Evolutionary conservation across 179 eudicot genomes (phyloP).

Genomic region (Vitellaria paradoxa): DNA sequence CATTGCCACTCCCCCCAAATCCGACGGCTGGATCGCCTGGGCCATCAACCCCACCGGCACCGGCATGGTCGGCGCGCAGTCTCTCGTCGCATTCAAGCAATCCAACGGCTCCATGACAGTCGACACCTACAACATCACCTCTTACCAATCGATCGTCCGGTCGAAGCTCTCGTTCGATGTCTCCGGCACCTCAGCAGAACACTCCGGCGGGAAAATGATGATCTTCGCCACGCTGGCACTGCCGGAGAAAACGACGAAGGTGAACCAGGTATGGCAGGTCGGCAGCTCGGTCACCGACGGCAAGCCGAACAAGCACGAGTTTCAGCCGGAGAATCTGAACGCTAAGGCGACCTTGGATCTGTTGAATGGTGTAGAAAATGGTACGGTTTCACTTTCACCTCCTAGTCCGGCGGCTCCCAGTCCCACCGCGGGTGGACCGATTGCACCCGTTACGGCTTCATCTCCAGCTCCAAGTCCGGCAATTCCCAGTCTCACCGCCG

Average conservation of each 20-base stretch:
- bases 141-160: conserved; percentile 30
- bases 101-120: conserved; percentile 42
- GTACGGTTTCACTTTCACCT: conserved; percentile 9
- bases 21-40: conserved; percentile 76
- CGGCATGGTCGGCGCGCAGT: conserved; percentile 73
- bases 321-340: conserved; percentile 35
- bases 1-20: conserved; percentile 44
- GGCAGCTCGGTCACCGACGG: conserved; percentile 46
- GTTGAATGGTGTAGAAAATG: not conserved
- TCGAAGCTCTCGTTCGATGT: conserved; percentile 47
- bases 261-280: conserved; percentile 82
- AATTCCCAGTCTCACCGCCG: not conserved
- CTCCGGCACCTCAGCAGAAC: conserved; percentile 30
- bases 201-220: conserved; percentile 29
- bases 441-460: not conserved
- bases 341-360: conserved; percentile 36
- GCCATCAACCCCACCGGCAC: conserved; percentile 60
- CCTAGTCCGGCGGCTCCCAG: not conserved
- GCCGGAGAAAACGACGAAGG: conserved; percentile 25
- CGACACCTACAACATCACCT: conserved; percentile 41
- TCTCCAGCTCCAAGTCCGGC: conserved; percentile 17
- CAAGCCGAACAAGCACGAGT: conserved; percentile 41
- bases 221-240: conserved; percentile 58
- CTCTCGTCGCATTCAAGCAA: conserved; percentile 49
- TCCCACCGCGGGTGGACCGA: not conserved